Conservation (phyloP, 495 filamentous ascomycete species). For the Aspergillus homomorphus region DNA sequence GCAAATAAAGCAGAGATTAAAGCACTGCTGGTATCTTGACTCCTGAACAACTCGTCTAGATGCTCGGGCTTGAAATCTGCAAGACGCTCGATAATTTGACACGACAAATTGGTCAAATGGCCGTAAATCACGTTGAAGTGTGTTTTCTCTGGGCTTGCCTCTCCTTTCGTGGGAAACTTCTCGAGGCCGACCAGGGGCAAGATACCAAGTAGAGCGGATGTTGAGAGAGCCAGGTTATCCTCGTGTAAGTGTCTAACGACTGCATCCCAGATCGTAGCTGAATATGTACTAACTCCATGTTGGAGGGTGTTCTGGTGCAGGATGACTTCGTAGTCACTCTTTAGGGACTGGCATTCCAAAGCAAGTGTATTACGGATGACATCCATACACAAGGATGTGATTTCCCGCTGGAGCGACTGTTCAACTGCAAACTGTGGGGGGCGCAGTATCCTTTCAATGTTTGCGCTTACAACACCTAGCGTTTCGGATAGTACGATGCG, state of each 20-base stretch:
- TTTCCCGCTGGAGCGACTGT: constrained; percentile 33
- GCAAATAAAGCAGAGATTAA: constrained; percentile 68
- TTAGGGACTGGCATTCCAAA: constrained; percentile 71
- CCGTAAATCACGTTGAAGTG: constrained; percentile 74
- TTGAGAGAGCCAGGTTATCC: constrained; percentile 63
- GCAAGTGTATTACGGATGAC: constrained; percentile 69
- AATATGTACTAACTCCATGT: constrained; percentile 62
- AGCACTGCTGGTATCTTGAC: constrained; percentile 59
- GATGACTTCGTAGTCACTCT: constrained; percentile 67
- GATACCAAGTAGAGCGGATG: constrained; percentile 66
- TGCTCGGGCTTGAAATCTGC: constrained; percentile 66
- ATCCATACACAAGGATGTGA: constrained; percentile 47
- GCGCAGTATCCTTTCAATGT: constrained; percentile 43
- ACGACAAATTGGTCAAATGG: constrained; percentile 64
- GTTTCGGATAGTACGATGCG: constrained; percentile 53
- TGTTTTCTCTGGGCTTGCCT: constrained; percentile 49
- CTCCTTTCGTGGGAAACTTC: constrained; percentile 56
- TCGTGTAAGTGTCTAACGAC: constrained; percentile 65
- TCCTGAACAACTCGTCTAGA: constrained; percentile 61
- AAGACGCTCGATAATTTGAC: constrained; percentile 70
- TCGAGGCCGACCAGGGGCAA: constrained; percentile 68
- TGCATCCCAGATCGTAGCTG: constrained; percentile 69
- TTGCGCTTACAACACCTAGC: constrained; percentile 47
- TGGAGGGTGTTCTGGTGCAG: constrained; percentile 57
- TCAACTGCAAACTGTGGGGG: constrained; percentile 42